Conservation (phyloP, 108 stramenopile genomes). For the Cyclotella distinguenda region DNA sequence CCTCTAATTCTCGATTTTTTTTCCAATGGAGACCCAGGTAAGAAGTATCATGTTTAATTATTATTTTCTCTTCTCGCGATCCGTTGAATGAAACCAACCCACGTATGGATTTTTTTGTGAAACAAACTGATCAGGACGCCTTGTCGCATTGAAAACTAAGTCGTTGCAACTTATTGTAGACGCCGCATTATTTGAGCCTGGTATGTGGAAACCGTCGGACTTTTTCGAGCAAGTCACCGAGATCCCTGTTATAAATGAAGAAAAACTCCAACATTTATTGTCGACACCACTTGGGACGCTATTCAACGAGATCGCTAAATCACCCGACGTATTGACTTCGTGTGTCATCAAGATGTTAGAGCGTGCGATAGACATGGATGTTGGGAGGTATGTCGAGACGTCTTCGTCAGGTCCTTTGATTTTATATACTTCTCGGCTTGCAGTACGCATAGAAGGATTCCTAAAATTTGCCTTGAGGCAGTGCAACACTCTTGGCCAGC, state of each 20-base stretch:
- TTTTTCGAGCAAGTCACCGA: conserved; percentile 72
- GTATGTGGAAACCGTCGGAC: conserved; percentile 85
- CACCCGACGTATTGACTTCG: conserved; percentile 82
- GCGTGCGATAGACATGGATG: conserved; percentile 94
- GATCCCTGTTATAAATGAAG: conserved; percentile 77
- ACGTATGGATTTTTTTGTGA: too few species aligned
- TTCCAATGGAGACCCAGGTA: conserved; percentile 92
- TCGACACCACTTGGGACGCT: conserved; percentile 90
- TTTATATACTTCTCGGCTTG: conserved; percentile 92
- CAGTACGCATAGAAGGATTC: conserved; percentile 92
- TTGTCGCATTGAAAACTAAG: conserved; percentile 84
- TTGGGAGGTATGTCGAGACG: conserved; percentile 81
- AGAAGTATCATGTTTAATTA: too few species aligned
- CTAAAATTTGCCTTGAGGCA: conserved; percentile 86
- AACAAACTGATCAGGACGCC: too few species aligned
- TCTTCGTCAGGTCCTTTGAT: conserved; percentile 90
- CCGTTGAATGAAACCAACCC: too few species aligned
- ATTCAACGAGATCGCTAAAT: conserved; percentile 95
- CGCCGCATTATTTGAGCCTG: conserved; percentile 95
- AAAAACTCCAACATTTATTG: conserved; percentile 73
- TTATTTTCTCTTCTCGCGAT: not conserved
- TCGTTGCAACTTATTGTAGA: conserved; percentile 93
- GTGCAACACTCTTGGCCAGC: conserved; percentile 70
- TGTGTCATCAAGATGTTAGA: conserved; percentile 90
- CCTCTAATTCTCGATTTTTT: conserved; percentile 96